Evolutionary conservation across 306 rosid genomes (phyloP), one percentile per base, ranked within the genome.

Genomic region (Castanospermum australe): DNA sequence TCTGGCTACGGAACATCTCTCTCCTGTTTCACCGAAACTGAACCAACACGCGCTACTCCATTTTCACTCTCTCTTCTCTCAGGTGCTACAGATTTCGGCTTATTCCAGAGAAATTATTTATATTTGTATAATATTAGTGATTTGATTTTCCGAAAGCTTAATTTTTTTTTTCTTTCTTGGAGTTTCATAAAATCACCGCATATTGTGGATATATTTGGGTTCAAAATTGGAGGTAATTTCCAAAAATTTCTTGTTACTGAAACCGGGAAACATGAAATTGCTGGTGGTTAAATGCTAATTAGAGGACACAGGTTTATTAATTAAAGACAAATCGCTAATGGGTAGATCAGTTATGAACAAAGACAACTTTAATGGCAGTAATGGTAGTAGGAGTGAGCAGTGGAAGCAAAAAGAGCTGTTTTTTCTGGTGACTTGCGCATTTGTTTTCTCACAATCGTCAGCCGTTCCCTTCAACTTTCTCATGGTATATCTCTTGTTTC

Each of bases 381-480:
- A 30, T 42, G 66, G 83, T 33, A 67, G 81, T 25, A 71, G 24
- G 73, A 51, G 12, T 57, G 75, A 41, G 12, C 61, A 66, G 21
- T 85, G 89, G 89, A 86, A 80, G 83, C 79, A 71, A 55, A 86
- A 60, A 18, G 98, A 91, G 79, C 64, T 95, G 33, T 52, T 69
- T 18, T 76, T 95, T 63, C 90, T 95, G 14, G 78, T 91, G 70
- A 33, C 83, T 13, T 95, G 90, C 70, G 98, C 90, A 4, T 61
- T 82, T 28, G 86, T 66, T 45, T 95, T 95, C 90, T 95, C 82
- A 83, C 87, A 81, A 81, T 95, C 83, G 81, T 95, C 50, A 81
- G 11, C 25, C 89, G 96, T 60, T 92, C 98, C 56, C 89, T 92
- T 85, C 99, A 84, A 71, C 84, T 92, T 52, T 85, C 97, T 63